Conservation (phyloP, 2,329 filamentous ascomycete genomes). For the Parafenestella ontariensis region DNA sequence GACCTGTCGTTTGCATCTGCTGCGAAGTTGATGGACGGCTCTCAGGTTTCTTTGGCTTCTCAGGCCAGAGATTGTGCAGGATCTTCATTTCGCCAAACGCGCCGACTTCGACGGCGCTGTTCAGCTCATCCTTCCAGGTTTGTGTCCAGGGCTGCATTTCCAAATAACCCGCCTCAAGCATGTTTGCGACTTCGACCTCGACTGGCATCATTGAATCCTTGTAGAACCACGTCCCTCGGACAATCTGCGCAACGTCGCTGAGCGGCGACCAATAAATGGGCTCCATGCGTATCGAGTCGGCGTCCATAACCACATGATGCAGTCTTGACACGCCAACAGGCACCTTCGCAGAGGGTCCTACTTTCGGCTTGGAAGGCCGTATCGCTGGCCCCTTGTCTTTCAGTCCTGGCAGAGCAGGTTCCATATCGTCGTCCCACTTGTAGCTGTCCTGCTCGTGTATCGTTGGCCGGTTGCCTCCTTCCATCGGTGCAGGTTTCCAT, state of each 20-base stretch:
- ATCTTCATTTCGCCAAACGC: conserved; percentile 91
- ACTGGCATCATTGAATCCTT: conserved; percentile 93
- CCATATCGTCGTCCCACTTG: conserved; percentile 55
- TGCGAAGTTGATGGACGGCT: conserved; percentile 52
- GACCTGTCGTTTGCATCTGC: conserved; percentile 34
- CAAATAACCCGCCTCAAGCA: conserved; percentile 87
- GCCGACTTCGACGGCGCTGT: conserved; percentile 88
- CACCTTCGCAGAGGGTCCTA: conserved; percentile 63
- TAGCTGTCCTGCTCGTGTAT: conserved; percentile 56
- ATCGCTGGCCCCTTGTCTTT: conserved; percentile 40
- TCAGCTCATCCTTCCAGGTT: conserved; percentile 90
- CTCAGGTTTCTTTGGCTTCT: conserved; percentile 63
- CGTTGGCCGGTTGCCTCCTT: conserved; percentile 43
- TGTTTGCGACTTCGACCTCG: conserved; percentile 84
- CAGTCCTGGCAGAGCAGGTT: conserved; percentile 36
- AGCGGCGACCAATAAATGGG: conserved; percentile 98
- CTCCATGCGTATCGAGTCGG: conserved; percentile 71
- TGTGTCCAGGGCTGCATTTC: conserved; percentile 88
- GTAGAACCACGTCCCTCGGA: conserved; percentile 96
- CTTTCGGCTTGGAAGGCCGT: conserved; percentile 28
- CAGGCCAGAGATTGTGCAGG: conserved; percentile 81
- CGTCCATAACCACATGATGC: conserved; percentile 84
- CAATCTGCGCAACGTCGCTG: conserved; percentile 83
- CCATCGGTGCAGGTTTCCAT: conserved; percentile 29
- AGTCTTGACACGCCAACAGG: conserved; percentile 89